Evolutionary conservation across 164 flowering plant genomes (phyloP), one percentile per base, ranked within the genome.

Genomic region (Vitis rotundifolia): DNA sequence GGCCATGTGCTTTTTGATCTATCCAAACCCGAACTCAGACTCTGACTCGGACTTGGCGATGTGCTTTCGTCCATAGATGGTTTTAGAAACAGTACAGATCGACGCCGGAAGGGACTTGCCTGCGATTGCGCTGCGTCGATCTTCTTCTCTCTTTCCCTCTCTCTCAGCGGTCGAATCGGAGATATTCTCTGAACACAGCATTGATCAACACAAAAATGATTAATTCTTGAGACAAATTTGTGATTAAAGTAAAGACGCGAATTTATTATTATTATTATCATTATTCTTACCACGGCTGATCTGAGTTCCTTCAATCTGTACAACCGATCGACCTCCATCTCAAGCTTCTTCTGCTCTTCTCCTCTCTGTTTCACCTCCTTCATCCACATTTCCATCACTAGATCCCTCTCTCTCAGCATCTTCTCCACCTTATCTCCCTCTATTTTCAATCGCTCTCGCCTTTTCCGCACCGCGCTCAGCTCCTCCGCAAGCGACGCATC

Each of bases 401-500:
- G 4, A 14, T 75, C 90, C 78, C 88, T 84, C 72, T 86, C 88
- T 57, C 59, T 77, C 78, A 93, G 66, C 83, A 79, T 71, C 74
- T 65, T 81, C 80, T 89, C 93, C 12, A 93, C 89, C 75, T 70
- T 85, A 70, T 91, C 96, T 63, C 63, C 76, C 11, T 93, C 98
- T 53, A 59, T 2, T 62, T 82, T 87, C 81, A 87, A 48, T 64
- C 91, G 68, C 80, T 89, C 89, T 19, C 83, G 73, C 83, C 79
- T 86, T 84, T 83, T 82, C 76, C 84, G 79, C 16, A 88, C 74
- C 37, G 86, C 91, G 53, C 76, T 81, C 51, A 93, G 85, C 72
- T 93, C 96, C 64, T 91, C 96, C 0, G 91, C 96, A 5, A 92
- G 79, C 8, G 98, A 89, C 3, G 86, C 64, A 63, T 89, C 94